phyloP scores from a whole-genome alignment of 352 stramenopile genomes.

The Peronospora tabacina region DNA sequence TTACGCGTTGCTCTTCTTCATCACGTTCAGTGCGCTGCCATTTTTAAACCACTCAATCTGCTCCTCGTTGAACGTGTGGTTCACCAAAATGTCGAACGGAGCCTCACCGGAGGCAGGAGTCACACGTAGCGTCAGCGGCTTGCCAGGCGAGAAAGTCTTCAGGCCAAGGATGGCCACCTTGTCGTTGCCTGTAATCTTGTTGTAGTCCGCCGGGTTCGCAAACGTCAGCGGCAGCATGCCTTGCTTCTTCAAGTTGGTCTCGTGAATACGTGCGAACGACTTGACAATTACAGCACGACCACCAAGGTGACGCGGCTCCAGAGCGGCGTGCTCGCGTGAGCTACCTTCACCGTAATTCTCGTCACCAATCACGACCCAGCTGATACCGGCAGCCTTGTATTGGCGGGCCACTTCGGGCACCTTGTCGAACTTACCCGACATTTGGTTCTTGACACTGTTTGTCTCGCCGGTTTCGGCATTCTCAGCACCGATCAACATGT shows the following conservation, averaged over 20 bases:
- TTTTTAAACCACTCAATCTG: constrained; percentile 94
- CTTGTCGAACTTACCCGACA: constrained; percentile 83
- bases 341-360: constrained; percentile 93
- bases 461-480: constrained; percentile 90
- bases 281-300: constrained; percentile 89
- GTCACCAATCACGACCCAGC: constrained; percentile 90
- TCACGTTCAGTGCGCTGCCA: constrained; percentile 90
- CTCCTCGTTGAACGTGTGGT: constrained; percentile 93
- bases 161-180: constrained; percentile 88
- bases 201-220: constrained; percentile 88
- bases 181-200: constrained; percentile 89
- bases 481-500: constrained; percentile 89
- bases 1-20: constrained; percentile 87
- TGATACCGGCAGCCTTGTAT: constrained; percentile 87
- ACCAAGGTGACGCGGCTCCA: constrained; percentile 88
- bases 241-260: constrained; percentile 95
- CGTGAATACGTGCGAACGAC: constrained; percentile 92
- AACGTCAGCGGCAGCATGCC: constrained; percentile 91
- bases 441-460: constrained; percentile 89
- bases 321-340: constrained; percentile 88
- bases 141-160: constrained; percentile 75
- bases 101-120: constrained; percentile 47
- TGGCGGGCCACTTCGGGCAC: constrained; percentile 83
- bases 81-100: constrained; percentile 86
- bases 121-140: constrained; percentile 82